These are phyloP conservation scores for Sorghum bicolor DNA, from an alignment of 176 grass and related monocot species.

Conservation along the genomic window Sorghum_bicolor_NCBIv3 NC_012872.2:71704501-71705000, in stretches of 20 bases:
- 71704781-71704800: not conserved
- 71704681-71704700: not conserved
- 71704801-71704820: slow-evolving; percentile 40
- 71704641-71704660: not conserved
- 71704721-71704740: not conserved
- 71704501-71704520: not conserved
- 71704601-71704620: not conserved
- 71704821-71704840: slow-evolving; percentile 70
- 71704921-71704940: slow-evolving; percentile 82
- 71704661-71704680: not conserved
- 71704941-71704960: slow-evolving; percentile 82
- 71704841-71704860: slow-evolving; percentile 86
- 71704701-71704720: not conserved
- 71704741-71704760: not conserved
- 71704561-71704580: not conserved
- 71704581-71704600: too few relatives aligned
- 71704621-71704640: not conserved
- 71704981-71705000: slow-evolving; percentile 86
- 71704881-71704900: slow-evolving; percentile 81
- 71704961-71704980: slow-evolving; percentile 53
- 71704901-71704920: slow-evolving; percentile 74
- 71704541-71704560: not conserved
- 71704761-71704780: not conserved
- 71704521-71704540: not conserved
- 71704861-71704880: slow-evolving; percentile 74